Conservation (phyloP, 257 asterid genomes). For the Salvia miltiorrhiza region DNA sequence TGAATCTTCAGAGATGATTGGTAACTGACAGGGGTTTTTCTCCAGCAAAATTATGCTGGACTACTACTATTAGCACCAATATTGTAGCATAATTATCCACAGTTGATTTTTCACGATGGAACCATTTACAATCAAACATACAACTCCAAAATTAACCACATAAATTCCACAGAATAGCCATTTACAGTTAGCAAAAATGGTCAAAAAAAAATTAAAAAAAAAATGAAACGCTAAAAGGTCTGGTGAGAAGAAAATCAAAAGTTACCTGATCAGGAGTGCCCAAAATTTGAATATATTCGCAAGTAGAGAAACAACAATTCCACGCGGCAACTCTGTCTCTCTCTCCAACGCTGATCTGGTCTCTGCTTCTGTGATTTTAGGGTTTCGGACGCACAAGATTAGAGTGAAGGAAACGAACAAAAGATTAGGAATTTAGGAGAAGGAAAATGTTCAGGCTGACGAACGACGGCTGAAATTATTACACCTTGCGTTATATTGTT, state of each 20-base stretch:
- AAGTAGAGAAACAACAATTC: slow-evolving; percentile 3
- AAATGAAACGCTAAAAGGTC: neutral
- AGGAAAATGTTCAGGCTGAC: neutral
- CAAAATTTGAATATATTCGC: slow-evolving; percentile 1
- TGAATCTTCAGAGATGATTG: neutral
- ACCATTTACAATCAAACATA: neutral
- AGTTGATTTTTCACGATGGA: neutral
- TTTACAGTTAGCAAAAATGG: neutral
- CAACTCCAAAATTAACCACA: neutral
- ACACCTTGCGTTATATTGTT: neutral
- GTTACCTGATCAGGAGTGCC: neutral
- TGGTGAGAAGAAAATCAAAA: neutral
- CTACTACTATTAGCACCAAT: neutral
- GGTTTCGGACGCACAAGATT: neutral
- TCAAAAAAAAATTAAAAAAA: neutral
- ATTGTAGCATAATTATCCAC: neutral
- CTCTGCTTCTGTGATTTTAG: slow-evolving; percentile 4
- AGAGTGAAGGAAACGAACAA: neutral
- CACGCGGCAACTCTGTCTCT: neutral
- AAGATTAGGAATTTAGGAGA: neutral
- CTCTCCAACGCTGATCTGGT: neutral
- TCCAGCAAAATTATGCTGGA: neutral
- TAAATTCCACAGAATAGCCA: neutral
- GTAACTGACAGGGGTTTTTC: neutral
- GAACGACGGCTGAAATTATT: slow-evolving; percentile 2